phyloP scores from a whole-genome alignment of 2,329 filamentous ascomycete species.

The Penicillium brasilianum region DNA sequence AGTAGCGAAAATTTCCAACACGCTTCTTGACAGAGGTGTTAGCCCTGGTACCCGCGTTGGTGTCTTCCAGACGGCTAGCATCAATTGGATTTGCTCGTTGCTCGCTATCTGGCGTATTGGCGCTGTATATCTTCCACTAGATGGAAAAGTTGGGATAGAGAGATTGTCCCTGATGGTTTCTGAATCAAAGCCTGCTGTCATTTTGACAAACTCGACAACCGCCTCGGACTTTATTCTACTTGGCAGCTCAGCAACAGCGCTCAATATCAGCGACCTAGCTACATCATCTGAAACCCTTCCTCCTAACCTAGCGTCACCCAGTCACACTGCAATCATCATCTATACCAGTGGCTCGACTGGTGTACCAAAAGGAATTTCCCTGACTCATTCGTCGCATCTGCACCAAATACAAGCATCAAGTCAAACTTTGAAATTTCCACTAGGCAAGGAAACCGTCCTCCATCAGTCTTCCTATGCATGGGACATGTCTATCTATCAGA shows the following conservation, averaged over 20 bases:
- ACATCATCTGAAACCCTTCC: neutral
- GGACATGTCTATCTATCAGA: conserved; percentile 32
- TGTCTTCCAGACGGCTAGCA: conserved; percentile 48
- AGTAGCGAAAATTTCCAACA: conserved; percentile 42
- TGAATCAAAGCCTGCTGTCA: conserved; percentile 12
- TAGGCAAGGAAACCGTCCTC: conserved; percentile 22
- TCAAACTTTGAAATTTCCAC: conserved; percentile 8
- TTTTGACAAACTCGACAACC: conserved; percentile 21
- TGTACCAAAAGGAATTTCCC: conserved; percentile 20
- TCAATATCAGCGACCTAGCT: conserved; percentile 14
- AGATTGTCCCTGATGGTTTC: conserved; percentile 32
- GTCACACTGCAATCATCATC: conserved; percentile 20
- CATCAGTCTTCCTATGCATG: conserved; percentile 34
- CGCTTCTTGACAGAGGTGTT: conserved; percentile 29
- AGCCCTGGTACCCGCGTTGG: conserved; percentile 37
- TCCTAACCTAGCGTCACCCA: conserved; percentile 13
- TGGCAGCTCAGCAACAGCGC: neutral
- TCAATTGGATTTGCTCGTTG: conserved; percentile 37
- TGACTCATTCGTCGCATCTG: conserved; percentile 22
- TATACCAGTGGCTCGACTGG: conserved; percentile 34
- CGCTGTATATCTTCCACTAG: conserved; percentile 43
- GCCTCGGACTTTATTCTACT: conserved; percentile 12
- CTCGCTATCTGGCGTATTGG: conserved; percentile 41
- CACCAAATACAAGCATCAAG: conserved; percentile 22
- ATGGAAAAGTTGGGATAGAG: conserved; percentile 32